Evolutionary conservation across 306 rosid species (phyloP).

Genomic region (Leucaena leucocephala): DNA sequence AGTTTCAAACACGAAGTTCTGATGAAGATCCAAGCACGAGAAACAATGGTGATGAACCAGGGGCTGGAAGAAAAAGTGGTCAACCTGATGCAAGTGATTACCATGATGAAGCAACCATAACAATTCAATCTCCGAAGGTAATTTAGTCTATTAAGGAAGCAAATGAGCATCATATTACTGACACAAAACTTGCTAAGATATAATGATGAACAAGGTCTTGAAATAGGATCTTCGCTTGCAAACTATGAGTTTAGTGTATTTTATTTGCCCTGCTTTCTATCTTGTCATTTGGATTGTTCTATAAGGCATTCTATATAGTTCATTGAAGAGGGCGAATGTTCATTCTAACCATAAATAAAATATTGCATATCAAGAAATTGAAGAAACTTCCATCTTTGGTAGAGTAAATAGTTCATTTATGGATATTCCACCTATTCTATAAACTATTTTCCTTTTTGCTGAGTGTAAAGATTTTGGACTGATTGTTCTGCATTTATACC

Average conservation of each 20-base stretch:
- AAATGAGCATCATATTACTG: slow-evolving; percentile 8
- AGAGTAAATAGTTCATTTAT: neutral
- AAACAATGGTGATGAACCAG: slow-evolving; percentile 46
- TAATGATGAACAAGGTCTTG: neutral
- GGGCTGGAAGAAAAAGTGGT: slow-evolving; percentile 58
- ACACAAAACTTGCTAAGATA: slow-evolving; percentile 5
- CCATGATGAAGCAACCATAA: slow-evolving; percentile 42
- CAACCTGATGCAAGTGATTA: slow-evolving; percentile 43
- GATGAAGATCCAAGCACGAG: slow-evolving; percentile 58
- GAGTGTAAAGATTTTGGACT: slow-evolving; percentile 18
- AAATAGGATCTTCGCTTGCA: neutral
- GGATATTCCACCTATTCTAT: slow-evolving; percentile 13
- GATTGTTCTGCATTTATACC: slow-evolving; percentile 26
- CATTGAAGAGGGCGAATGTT: neutral
- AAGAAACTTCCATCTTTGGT: slow-evolving; percentile 11
- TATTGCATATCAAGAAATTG: slow-evolving; percentile 20
- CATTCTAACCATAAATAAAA: neutral
- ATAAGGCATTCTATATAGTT: neutral
- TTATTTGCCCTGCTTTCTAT: neutral
- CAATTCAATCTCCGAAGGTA: slow-evolving; percentile 65
- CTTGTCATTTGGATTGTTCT: slow-evolving; percentile 12
- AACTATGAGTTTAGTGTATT: neutral
- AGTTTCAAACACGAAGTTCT: slow-evolving; percentile 56
- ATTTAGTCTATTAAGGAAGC: slow-evolving; percentile 14
- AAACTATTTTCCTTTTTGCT: slow-evolving; percentile 1